These are phyloP conservation scores for Aspergillus felis DNA, from an alignment of 2,329 filamentous ascomycete genomes.

Conservation along the genomic window DNA sequence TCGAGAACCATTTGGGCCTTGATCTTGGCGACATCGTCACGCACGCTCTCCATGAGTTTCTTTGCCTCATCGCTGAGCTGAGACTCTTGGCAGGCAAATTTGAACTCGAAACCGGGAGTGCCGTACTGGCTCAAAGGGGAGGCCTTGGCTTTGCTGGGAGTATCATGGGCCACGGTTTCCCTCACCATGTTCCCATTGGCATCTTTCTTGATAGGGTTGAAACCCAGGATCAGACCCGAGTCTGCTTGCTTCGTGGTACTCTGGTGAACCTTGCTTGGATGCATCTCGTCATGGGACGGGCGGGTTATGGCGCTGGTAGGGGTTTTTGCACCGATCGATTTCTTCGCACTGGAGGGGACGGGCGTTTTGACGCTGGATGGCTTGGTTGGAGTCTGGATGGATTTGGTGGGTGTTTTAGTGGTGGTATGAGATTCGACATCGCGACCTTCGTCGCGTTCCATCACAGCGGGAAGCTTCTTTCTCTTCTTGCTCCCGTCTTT, in stretches of 20 bases:
- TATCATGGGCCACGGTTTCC: conserved; percentile 28
- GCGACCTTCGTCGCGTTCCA: conserved; percentile 46
- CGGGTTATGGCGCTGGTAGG: conserved; percentile 59
- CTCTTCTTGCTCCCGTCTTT: conserved; percentile 2
- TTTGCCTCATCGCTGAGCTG: conserved; percentile 50
- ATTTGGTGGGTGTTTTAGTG: conserved; percentile 3
- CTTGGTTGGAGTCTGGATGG: conserved; percentile 21
- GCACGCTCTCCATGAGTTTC: conserved; percentile 61
- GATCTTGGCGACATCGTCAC: conserved; percentile 67
- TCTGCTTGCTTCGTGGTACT: conserved; percentile 72
- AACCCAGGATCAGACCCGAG: conserved; percentile 76
- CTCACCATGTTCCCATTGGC: conserved; percentile 34
- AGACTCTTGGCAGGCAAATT: conserved; percentile 41
- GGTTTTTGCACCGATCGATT: conserved; percentile 26
- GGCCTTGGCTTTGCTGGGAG: conserved; percentile 40
- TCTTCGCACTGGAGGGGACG: conserved; percentile 21
- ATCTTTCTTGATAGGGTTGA: conserved; percentile 64
- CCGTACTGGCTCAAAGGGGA: conserved; percentile 35
- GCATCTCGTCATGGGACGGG: conserved; percentile 79
- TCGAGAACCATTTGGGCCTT: conserved; percentile 64
- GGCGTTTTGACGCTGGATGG: conserved; percentile 11
- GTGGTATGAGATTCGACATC: conserved; percentile 25
- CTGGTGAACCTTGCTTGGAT: conserved; percentile 75
- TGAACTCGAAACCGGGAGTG: conserved; percentile 46
- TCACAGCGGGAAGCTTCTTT: conserved; percentile 41